phyloP scores from a whole-genome alignment of 306 rosid genomes.

The Cucumis melo region DNA sequence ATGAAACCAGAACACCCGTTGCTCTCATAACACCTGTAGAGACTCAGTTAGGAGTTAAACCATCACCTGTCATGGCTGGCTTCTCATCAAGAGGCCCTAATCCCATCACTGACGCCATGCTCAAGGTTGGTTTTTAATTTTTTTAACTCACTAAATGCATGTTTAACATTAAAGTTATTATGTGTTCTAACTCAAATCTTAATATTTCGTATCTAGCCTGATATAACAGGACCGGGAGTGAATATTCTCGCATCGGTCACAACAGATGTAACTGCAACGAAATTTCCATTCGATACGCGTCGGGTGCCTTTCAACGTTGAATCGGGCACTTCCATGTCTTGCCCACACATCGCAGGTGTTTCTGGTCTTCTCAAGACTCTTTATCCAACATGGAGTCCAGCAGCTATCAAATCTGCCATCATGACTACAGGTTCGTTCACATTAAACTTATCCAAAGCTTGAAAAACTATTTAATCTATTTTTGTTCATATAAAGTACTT shows the following conservation, averaged over 20 bases:
- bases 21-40: not conserved
- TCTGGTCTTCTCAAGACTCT: not conserved
- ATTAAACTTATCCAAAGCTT: not conserved
- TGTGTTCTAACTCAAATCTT: not conserved
- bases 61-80: not conserved
- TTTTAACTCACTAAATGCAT: not conserved
- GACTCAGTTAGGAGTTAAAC: not conserved
- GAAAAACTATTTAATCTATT: no score
- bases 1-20: not conserved
- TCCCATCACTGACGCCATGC: not conserved
- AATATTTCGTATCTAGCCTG: not conserved
- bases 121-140: not conserved
- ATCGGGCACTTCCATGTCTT: slow-evolving; percentile 8
- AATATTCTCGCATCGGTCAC: not conserved
- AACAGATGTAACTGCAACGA: not conserved
- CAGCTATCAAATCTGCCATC: slow-evolving; percentile 6
- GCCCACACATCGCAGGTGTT: slow-evolving; percentile 5
- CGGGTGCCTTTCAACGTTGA: not conserved
- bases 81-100: not conserved
- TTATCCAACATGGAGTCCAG: slow-evolving; percentile 8
- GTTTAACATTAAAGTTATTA: not conserved
- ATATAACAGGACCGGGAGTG: slow-evolving; percentile 1
- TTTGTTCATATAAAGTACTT: no score
- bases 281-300: not conserved
- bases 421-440: not conserved